A percentile compares a stretch with the other conserved stretches of the same genome.
phyloP scores from a whole-genome alignment of 352 stramenopile species.

The Phytopythium boreale region DNA sequence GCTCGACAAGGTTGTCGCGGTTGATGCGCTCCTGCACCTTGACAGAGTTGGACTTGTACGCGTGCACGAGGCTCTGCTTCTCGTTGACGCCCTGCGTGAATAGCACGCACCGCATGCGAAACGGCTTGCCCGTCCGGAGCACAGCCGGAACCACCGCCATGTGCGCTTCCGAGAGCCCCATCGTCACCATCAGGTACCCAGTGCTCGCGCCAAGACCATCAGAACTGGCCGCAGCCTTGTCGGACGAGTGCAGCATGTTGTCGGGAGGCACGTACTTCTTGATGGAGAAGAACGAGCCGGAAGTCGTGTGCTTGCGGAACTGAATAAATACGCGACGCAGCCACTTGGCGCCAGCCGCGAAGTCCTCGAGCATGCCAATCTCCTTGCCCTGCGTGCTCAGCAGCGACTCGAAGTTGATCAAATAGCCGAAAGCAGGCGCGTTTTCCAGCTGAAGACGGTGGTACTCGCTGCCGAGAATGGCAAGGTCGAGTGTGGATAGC shows the following conservation, averaged over 20 bases:
- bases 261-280: constrained; percentile 52
- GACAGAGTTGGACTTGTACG: constrained; percentile 68
- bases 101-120: constrained; percentile 63
- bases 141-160: constrained; percentile 46
- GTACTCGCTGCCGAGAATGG: constrained; percentile 43
- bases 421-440: constrained; percentile 51
- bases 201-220: constrained; percentile 14
- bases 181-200: constrained; percentile 58
- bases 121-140: constrained; percentile 40
- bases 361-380: constrained; percentile 93
- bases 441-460: constrained; percentile 60
- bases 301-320: constrained; percentile 49
- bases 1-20: constrained; percentile 69
- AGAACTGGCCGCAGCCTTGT: background rate
- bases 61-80: constrained; percentile 81
- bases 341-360: constrained; percentile 80
- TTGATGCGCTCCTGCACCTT: constrained; percentile 82
- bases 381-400: constrained; percentile 93
- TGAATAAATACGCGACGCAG: constrained; percentile 76
- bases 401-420: constrained; percentile 84
- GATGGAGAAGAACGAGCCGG: constrained; percentile 47
- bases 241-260: background rate
- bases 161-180: constrained; percentile 52
- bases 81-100: constrained; percentile 85
- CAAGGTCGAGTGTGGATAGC: constrained; percentile 63